Evolutionary conservation across 257 asterid genomes (phyloP).

Genomic region (Cinchona pubescens): DNA sequence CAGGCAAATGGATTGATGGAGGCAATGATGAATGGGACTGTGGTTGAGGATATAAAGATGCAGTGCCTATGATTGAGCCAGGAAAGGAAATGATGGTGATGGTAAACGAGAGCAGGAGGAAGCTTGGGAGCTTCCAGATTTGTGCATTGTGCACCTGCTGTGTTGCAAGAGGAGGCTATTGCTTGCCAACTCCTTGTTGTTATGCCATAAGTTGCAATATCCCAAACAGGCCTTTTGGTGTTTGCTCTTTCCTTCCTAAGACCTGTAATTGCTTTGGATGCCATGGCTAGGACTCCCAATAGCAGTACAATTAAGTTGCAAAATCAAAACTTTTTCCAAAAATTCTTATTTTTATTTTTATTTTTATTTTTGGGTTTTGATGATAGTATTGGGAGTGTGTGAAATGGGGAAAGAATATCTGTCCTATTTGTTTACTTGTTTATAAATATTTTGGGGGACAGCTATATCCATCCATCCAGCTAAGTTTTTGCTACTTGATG

Average conservation of each 20-base stretch:
- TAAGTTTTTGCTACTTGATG: slow-evolving; percentile 34
- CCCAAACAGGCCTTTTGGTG: slow-evolving; percentile 88
- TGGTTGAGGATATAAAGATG: slow-evolving; percentile 35
- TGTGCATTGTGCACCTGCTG: slow-evolving; percentile 85
- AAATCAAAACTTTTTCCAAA: slow-evolving; percentile 9
- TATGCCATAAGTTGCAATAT: slow-evolving; percentile 85
- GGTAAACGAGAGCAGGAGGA: slow-evolving; percentile 61
- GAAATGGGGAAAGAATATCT: slow-evolving; percentile 38
- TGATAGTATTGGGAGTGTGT: slow-evolving; percentile 38
- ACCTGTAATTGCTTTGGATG: slow-evolving; percentile 81
- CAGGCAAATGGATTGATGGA: slow-evolving; percentile 33
- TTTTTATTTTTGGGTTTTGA: slow-evolving; percentile 15
- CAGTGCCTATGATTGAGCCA: slow-evolving; percentile 54
- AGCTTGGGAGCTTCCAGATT: slow-evolving; percentile 67
- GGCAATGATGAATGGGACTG: slow-evolving; percentile 23
- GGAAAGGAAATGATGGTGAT: slow-evolving; percentile 50
- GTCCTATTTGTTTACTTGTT: slow-evolving; percentile 29
- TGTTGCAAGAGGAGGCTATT: slow-evolving; percentile 43
- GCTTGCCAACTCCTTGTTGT: slow-evolving; percentile 80
- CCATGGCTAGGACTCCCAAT: slow-evolving; percentile 34
- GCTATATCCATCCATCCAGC: slow-evolving; percentile 46
- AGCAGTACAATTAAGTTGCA: background rate
- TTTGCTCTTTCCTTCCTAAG: slow-evolving; percentile 80
- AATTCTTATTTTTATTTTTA: slow-evolving; percentile 6
- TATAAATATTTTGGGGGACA: slow-evolving; percentile 40